phyloP scores from a whole-genome alignment of 768 basidiomycete species.

The Boletus sensibilis region DNA sequence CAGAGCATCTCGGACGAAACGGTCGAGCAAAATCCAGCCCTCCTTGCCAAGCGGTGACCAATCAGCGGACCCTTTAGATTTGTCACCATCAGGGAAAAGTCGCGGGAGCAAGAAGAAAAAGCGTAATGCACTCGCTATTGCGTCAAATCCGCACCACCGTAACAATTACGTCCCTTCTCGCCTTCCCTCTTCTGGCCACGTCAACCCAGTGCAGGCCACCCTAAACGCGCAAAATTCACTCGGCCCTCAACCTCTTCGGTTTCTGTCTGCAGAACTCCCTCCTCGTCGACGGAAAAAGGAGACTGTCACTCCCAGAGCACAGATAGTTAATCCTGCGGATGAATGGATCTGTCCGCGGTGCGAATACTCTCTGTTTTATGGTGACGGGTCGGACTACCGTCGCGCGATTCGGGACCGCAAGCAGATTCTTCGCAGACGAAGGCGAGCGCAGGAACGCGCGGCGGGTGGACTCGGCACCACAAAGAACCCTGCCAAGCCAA shows the following conservation, averaged over 20 bases:
- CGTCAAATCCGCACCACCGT: conserved; percentile 93
- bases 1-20: conserved; percentile 38
- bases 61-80: conserved; percentile 40
- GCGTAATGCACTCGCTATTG: conserved; percentile 84
- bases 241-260: conserved; percentile 61
- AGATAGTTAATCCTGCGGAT: conserved; percentile 60
- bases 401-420: conserved; percentile 69
- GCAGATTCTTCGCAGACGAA: conserved; percentile 69
- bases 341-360: conserved; percentile 96
- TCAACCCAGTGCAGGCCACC: conserved; percentile 38
- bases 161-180: conserved; percentile 91
- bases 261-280: conserved; percentile 68
- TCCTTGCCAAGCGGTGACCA: conserved; percentile 34
- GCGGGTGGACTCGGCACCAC: conserved; percentile 35
- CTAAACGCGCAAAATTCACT: conserved; percentile 49
- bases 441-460: conserved; percentile 69
- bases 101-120: conserved; percentile 84
- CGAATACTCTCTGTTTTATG: conserved; percentile 90
- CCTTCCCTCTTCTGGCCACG: conserved; percentile 51
- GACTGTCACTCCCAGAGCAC: conserved; percentile 27
- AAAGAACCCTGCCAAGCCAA: conserved; percentile 21
- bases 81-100: conserved; percentile 30
- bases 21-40: conserved; percentile 39
- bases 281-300: conserved; percentile 38
- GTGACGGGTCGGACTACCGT: conserved; percentile 67